These are phyloP conservation scores for Hypomyces perniciosus DNA, from an alignment of 2,329 filamentous ascomycete species.

Conservation along the genomic window DNA sequence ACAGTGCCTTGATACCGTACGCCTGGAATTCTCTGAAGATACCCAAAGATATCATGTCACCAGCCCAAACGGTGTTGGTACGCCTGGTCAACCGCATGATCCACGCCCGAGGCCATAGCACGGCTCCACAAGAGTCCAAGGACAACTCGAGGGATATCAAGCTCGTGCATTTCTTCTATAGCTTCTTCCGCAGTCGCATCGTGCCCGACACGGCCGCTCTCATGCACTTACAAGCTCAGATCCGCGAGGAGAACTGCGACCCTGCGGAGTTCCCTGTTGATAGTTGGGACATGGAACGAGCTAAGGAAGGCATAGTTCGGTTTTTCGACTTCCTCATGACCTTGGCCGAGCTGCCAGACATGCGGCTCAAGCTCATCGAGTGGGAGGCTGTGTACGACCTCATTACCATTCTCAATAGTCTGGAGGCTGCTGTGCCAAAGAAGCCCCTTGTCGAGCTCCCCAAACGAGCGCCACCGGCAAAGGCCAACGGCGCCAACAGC, in stretches of 20 bases:
- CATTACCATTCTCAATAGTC: conserved; percentile 75
- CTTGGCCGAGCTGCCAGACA: conserved; percentile 76
- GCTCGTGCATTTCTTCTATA: conserved; percentile 83
- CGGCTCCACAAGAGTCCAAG: conserved; percentile 39
- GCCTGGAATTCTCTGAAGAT: conserved; percentile 89
- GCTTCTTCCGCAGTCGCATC: conserved; percentile 84
- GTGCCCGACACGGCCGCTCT: conserved; percentile 92
- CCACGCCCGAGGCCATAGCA: conserved; percentile 46
- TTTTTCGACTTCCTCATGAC: conserved; percentile 92
- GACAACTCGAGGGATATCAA: conserved; percentile 52
- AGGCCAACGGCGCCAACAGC: conserved; percentile 17
- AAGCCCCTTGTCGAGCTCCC: conserved; percentile 56
- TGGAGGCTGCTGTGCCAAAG: conserved; percentile 84
- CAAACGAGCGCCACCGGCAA: conserved; percentile 21
- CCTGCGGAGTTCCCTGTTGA: conserved; percentile 89
- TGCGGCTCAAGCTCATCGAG: conserved; percentile 78
- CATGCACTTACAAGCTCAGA: conserved; percentile 88
- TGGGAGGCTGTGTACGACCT: conserved; percentile 91
- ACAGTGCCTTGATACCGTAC: conserved; percentile 83
- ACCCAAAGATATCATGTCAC: conserved; percentile 92
- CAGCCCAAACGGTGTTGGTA: conserved; percentile 87
- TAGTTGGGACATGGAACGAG: conserved; percentile 94
- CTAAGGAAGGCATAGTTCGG: conserved; percentile 90
- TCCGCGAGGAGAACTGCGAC: conserved; percentile 67
- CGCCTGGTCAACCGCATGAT: conserved; percentile 89